Evolutionary conservation across 2,329 filamentous ascomycete species (phyloP).

Genomic region (Pseudocercospora fijiensis): DNA sequence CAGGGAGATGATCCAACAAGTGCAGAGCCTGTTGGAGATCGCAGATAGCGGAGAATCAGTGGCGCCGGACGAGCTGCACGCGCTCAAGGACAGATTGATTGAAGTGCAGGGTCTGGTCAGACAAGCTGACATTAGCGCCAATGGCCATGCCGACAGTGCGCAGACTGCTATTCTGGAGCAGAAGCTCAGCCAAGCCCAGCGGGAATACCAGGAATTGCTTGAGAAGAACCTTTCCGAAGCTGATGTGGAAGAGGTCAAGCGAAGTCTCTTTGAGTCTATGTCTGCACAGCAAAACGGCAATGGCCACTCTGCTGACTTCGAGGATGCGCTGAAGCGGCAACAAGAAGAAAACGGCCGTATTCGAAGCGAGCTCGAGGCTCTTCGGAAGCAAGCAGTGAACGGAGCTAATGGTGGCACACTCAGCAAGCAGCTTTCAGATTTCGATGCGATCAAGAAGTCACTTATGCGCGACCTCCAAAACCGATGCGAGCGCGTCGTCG

Average conservation of each 20-base stretch:
- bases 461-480: constrained; percentile 98
- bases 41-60: constrained; percentile 75
- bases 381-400: constrained; percentile 69
- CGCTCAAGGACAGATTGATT: constrained; percentile 73
- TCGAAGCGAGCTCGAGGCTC: constrained; percentile 75
- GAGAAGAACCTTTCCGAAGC: constrained; percentile 73
- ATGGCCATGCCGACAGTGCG: constrained; percentile 61
- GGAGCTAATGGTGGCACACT: constrained; percentile 67
- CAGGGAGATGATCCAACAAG: constrained; percentile 75
- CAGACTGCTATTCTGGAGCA: constrained; percentile 67
- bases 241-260: constrained; percentile 83
- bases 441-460: constrained; percentile 99
- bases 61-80: constrained; percentile 75
- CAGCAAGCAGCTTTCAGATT: constrained; percentile 96
- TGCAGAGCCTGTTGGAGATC: constrained; percentile 75
- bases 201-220: constrained; percentile 80
- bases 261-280: constrained; percentile 73
- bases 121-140: constrained; percentile 84
- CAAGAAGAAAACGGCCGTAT: constrained; percentile 79
- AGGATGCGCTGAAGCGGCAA: constrained; percentile 73
- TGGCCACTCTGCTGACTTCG: constrained; percentile 59
- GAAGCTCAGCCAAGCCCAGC: constrained; percentile 70
- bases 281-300: constrained; percentile 55
- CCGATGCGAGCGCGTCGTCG: constrained; percentile 91
- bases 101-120: constrained; percentile 91